Base-by-base conservation (phyloP, 345 rosid species). In the Bruguiera sexangula region DNA sequence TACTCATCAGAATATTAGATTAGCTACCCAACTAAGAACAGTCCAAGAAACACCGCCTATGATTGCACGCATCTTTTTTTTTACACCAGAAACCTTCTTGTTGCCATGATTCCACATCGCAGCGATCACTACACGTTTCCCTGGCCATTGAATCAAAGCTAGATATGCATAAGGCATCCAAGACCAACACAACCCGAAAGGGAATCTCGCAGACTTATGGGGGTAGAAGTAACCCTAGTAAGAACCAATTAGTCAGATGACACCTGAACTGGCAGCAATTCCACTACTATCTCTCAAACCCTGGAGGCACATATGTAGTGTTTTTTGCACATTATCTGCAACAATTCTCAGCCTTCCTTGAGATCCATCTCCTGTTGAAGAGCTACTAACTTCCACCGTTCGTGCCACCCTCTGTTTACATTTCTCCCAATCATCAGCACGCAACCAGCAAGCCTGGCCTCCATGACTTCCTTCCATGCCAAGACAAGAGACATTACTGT, bases 391-490 rank as follows among this genome's bases (percentile, higher is more conserved):
- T 77, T 92, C 98, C 26, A 92, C 89, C 0, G 84, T 82, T 34
- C 85, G 87, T 51, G 85, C 77, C 71, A 92, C 98, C 73, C 86
- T 82, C 76, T 87, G 93, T 75, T 89, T 92, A 80, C 94, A 92
- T 73, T 86, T 90, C 74, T 96, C 98, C 99, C 99, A 96, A 16
- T 92, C 98, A 1, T 92, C 98, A 18, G 59, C 77, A 18, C 80
- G 80, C 18, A 78, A 78, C 99, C 98, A 96, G 82, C 98, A 96
- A 31, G 97, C 93, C 15, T 89, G 76, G 32, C 99, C 99, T 66
- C 99, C 99, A 57, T 96, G 99, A 78, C 98, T 92, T 67, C 99
- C 99, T 83, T 96, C 99, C 94, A 90, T 92, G 2, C 93, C 83
- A 46, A 92, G 89, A 76, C 89, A 89, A 46, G 83, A 70, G 53